Evolutionary conservation across 768 basidiomycete species (phyloP), one percentile per base, ranked within the genome.

Genomic region (Xanthoconium purpureum): DNA sequence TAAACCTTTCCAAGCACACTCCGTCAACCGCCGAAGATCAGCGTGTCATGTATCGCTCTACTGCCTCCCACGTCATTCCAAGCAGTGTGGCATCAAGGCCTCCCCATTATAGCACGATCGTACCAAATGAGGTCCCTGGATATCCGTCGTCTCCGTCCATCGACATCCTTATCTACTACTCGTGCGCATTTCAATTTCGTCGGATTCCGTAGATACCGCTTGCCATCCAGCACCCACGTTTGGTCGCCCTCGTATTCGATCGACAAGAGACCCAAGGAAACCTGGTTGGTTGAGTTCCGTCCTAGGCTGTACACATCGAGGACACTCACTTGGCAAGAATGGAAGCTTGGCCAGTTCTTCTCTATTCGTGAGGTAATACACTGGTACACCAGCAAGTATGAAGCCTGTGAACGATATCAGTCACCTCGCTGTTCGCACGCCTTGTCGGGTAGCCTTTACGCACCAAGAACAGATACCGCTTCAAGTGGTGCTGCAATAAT

Each of bases 401-500:
- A 94, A 94, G 4, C 80, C 91, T 93, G 63, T 44, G 29, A 57
- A 47, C 17, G 47, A 39, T 11, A 43, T 15, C 38, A 39, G 40
- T 58, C 33, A 57, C 50, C 38, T 3, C 4, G 50, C 15, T 20
- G 17, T 10, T 50, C 33, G 29, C 12, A 40, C 28, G 37, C 18
- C 24, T 47, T 45, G 30, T 24, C 9, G 28, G 12, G 13, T 12
- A 14, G 2, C 15, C 14, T 4, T 4, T 40, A 74, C 82, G 55
- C 63, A 94, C 94, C 88, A 54, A 97, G 78, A 7, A 94, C 95
- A 9, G 94, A 86, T 7, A 91, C 70, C 0, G 95, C 94, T 69
- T 96, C 89, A 14, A 87, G 74, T 8, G 96, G 96, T 20, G 95
- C 94, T 4, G 96, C 96, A 54, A 95, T 87, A 49, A 96, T 79